Percentiles rank a stretch among this genome's conserved stretches.
phyloP scores from a whole-genome alignment of 495 filamentous ascomycete species.

The Neurospora sublineolata region DNA sequence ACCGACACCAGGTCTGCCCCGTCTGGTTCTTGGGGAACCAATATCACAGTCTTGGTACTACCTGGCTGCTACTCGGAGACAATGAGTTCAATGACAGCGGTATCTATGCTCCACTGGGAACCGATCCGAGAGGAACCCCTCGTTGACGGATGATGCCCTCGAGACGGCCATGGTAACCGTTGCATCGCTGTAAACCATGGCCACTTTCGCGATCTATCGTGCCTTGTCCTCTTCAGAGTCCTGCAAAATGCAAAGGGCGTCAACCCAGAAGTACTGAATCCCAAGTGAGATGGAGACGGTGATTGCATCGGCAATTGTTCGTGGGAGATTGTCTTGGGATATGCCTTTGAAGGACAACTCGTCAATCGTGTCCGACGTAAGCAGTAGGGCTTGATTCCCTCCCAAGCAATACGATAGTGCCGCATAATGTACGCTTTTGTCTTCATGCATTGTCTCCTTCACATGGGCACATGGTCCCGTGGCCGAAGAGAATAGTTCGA shows the following conservation, averaged over 20 bases:
- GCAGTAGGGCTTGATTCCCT: background rate
- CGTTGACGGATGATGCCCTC: background rate
- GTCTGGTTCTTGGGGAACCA: background rate
- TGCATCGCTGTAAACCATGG: background rate
- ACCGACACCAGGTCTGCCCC: background rate
- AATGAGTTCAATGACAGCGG: too few relatives aligned
- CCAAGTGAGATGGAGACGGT: background rate
- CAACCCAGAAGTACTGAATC: background rate
- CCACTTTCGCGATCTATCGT: background rate
- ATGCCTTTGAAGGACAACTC: background rate
- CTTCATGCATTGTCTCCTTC: background rate
- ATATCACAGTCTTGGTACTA: too few relatives aligned
- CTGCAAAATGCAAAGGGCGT: background rate
- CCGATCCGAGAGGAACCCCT: background rate
- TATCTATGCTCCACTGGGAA: too few relatives aligned
- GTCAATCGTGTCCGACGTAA: background rate
- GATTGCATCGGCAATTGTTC: background rate
- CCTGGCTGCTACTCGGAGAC: too few relatives aligned
- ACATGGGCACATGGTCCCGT: background rate
- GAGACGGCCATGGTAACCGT: too few relatives aligned
- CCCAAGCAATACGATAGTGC: background rate
- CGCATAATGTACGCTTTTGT: background rate
- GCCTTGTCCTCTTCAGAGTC: background rate
- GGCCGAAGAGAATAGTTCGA: background rate
- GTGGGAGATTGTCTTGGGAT: background rate